These are phyloP conservation scores for Hypoxylon perforatum DNA, from an alignment of 495 filamentous ascomycete genomes.

Conservation along the genomic window DNA sequence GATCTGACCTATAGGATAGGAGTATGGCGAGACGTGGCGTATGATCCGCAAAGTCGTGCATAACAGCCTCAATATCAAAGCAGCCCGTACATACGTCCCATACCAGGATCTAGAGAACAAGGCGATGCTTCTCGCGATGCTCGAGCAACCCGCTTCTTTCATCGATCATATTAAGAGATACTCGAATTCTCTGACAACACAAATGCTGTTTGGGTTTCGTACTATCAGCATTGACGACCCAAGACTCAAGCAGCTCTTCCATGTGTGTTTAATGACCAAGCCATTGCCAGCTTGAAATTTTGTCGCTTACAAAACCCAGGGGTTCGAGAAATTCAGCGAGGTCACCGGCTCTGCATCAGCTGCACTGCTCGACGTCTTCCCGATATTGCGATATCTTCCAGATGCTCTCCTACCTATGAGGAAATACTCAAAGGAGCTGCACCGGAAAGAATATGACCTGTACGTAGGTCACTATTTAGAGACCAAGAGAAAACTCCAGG, in stretches of 20 bases:
- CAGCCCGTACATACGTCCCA: slow-evolving; percentile 46
- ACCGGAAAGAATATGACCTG: slow-evolving; percentile 46
- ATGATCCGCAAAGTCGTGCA: slow-evolving; percentile 54
- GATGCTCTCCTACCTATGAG: slow-evolving; percentile 53
- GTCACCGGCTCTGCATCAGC: slow-evolving; percentile 55
- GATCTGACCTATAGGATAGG: slow-evolving; percentile 27
- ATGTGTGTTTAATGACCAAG: slow-evolving; percentile 29
- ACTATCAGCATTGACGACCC: slow-evolving; percentile 59
- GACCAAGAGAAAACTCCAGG: slow-evolving; percentile 47
- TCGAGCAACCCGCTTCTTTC: slow-evolving; percentile 33
- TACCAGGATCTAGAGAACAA: slow-evolving; percentile 45
- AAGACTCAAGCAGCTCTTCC: slow-evolving; percentile 64
- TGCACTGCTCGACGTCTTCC: slow-evolving; percentile 56
- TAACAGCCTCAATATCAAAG: slow-evolving; percentile 34
- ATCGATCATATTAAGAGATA: slow-evolving; percentile 55
- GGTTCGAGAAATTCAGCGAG: slow-evolving; percentile 62
- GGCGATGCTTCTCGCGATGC: slow-evolving; percentile 41
- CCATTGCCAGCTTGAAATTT: background rate
- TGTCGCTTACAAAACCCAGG: slow-evolving; percentile 23
- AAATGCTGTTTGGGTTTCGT: slow-evolving; percentile 67
- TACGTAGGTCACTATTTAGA: slow-evolving; percentile 54
- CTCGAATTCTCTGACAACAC: slow-evolving; percentile 65
- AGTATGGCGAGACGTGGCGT: slow-evolving; percentile 54
- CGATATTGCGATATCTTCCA: slow-evolving; percentile 53
- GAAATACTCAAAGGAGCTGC: slow-evolving; percentile 39